Base-by-base conservation (phyloP, 1,139 yeast species). In the Pichia sp. region DNA sequence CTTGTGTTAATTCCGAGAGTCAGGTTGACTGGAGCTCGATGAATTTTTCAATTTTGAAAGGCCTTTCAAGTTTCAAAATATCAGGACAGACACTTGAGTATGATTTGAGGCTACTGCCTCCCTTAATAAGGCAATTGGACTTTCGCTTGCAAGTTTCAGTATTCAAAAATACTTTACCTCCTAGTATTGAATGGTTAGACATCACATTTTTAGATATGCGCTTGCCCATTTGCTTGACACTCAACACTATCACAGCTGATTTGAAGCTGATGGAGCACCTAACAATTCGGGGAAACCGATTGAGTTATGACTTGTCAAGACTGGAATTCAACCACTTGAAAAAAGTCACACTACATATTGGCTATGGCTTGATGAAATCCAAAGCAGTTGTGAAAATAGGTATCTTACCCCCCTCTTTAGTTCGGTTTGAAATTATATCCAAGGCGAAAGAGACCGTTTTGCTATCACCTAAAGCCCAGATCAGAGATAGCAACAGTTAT, bases 391-490 rank as follows among this genome's bases (percentile, higher is more conserved):
- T 54, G 13, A 43, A 19, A 38, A 44, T 54, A 5, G 56, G 56
- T 1, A 44, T 31, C 32, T 30, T 54, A 8, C 52, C 52, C 4
- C 2, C 13, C 2, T 15, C 43, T 7, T 15, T 54, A 6, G n/a
- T 40, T 5, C 34, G 36, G n/a, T 49, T 52, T 43, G 49, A 50
- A 23, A 53, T 49, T 11, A n/a, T 31, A 8, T 53, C 57, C 8
- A 40, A 49, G 5, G 30, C 45, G 15, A 41, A 43, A 13, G 47
- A 53, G 8, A 52, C 51, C 5, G 7, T 52, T 8, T 36, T 54
- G 11, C 10, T 45, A 13, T 51, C 47, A 1, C 54, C 58, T 2
- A 47, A 32, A 32, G 29, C 52, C 8, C 34, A 23, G 19, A 11
- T 26, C 29, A 26, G 41, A 32, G 47, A 49, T 32, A 5, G 38